phyloP scores from a whole-genome alignment of 2,329 filamentous ascomycete genomes.

The Raffaelea ambrosiae region DNA sequence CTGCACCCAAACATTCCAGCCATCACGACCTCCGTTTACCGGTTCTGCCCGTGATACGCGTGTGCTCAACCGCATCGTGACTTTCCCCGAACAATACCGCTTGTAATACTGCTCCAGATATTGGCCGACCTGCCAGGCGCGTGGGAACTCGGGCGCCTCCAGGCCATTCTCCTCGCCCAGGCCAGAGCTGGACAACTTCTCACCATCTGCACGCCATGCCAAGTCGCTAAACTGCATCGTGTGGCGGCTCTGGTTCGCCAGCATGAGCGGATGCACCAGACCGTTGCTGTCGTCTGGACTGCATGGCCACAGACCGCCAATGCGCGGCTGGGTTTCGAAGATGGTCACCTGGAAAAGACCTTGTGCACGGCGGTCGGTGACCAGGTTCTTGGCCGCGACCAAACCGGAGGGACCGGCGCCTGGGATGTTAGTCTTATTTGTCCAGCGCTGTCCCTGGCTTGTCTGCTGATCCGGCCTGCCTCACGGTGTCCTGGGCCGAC shows the following conservation, averaged over 20 bases:
- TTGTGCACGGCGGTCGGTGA: conserved; percentile 43
- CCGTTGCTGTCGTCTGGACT: conserved; percentile 37
- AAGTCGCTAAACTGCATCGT: conserved; percentile 67
- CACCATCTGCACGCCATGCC: conserved; percentile 49
- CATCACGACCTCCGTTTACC: conserved; percentile 14
- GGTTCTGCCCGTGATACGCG: conserved; percentile 33
- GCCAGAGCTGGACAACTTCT: no score
- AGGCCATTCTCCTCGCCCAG: neutral
- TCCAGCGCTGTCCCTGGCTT: no score
- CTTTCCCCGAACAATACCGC: conserved; percentile 40
- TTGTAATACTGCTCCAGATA: conserved; percentile 61
- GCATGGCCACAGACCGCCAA: conserved; percentile 73
- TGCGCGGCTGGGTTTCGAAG: conserved; percentile 55
- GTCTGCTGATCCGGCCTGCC: no score
- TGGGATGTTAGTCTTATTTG: conserved; percentile 20
- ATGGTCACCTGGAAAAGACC: conserved; percentile 58
- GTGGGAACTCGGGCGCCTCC: conserved; percentile 57
- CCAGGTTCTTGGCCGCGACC: conserved; percentile 63
- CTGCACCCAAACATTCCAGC: conserved; percentile 28
- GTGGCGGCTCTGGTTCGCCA: conserved; percentile 68
- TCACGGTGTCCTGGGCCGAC: no score
- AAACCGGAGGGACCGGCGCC: conserved; percentile 63
- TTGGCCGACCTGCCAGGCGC: conserved; percentile 65
- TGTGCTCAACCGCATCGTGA: conserved; percentile 40
- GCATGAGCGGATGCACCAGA: conserved; percentile 57